Evolutionary conservation across 108 stramenopile species (phyloP), one percentile per base, ranked within the genome.

Genomic region (Conticribra guillardii): DNA sequence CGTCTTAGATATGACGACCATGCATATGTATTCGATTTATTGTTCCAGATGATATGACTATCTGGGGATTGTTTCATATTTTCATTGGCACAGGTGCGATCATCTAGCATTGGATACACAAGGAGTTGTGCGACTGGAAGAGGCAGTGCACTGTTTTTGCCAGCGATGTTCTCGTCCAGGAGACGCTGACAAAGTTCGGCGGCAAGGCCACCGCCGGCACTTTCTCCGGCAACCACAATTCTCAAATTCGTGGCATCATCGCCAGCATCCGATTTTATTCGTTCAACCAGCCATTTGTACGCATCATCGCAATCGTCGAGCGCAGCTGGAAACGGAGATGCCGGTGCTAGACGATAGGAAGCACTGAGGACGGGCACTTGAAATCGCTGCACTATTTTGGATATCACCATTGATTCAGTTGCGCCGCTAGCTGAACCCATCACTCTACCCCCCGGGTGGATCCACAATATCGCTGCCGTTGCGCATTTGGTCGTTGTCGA

Each of bases 41-140:
- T 44, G 44, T 69, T 76, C 75, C 75, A 76, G 16, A 70, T 1
- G 1, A 69, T 16, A 52, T 76, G 75, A 9, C 11, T 41, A 11
- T n/a, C n/a, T 19, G 68, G 68, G 15, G 68, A 57, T 23, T 59
- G 29, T 29, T 26, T 32, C 5, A 18, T 30, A 26, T 33, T 18
- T 48, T 45, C 53, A 26, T 69, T 44, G 1, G 59, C 51, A 30
- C 74, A 69, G 4, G 75, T 76, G 34, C 75, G 68, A 24, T 76
- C 68, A 33, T 76, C 75, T 0, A 76, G 68, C 75, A 76, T 76
- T 27, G 75, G 75, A 62, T 70, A 69, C 2, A 69, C 28, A 3
- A 76, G 52, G 1, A 69, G 53, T 50, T 76, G 75, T 29, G 52
- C 60, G 1, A 50, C 75, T 19, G 75, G 75, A n/a, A 63, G 19